Base-by-base conservation (phyloP, 2,329 filamentous ascomycete species). In the Seiridium cupressi region DNA sequence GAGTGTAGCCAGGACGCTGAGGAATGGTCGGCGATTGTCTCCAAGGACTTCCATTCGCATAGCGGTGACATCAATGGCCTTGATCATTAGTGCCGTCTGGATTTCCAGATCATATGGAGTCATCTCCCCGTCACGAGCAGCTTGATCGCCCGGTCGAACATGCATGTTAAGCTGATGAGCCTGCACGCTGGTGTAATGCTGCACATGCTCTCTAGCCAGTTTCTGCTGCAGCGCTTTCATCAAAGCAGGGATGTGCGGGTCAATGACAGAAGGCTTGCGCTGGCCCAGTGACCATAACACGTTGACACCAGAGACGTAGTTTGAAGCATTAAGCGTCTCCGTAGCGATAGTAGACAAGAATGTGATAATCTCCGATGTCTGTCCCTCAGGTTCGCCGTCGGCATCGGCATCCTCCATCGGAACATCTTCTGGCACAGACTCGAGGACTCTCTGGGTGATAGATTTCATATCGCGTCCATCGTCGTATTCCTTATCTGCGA, bases 221-320 rank as follows among this genome's bases (percentile, higher is more conserved):
- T 97, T 97, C 55, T 87, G 86, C 67, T 96, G 94, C 66, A 99
- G 84, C 0, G 92, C 92, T 74, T 97, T 97, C 90, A 99, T 96
- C 48, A 99, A 81, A 35, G 89, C 87, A 3, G 85, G 81, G 58
- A 98, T 93, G 70, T 99, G 95, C 61, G 91, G 84, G 73, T 99
- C 95, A 63, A 99, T 92, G 64, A 95, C 89, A 11, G 90, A 87
- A 1, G 94, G 91, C 69, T 91, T 93, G 61, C 91, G 89, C 68
- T 91, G 87, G 4, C 92, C 92, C 26, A 99, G 79, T 13, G 92
- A 95, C 93, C 93, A 98, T 13, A 99, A 79, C 32, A 96, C 89
- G 72, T 97, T 97, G 72, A 99, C 90, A 49, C 92, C 93, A 10
- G 93, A 92, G 18, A 93, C 86, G 69, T 96, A 92, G 65, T 93